Conservation (phyloP, 805 yeast species). For the Suhomyces pyralidae region DNA sequence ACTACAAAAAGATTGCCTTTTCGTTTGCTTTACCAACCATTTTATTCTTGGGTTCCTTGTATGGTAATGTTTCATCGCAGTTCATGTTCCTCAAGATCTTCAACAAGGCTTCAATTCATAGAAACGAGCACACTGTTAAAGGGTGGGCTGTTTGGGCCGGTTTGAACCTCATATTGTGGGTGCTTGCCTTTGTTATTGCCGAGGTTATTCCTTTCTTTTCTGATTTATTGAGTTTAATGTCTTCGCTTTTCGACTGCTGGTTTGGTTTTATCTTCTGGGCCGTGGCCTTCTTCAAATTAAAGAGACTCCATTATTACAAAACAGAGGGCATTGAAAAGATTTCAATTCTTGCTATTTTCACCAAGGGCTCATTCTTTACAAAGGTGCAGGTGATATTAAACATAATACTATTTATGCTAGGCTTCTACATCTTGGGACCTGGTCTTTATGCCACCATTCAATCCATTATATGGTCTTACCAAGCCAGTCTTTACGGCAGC, state of each 20-base stretch:
- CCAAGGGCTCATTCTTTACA: conserved; percentile 22
- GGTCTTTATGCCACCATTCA: conserved; percentile 56
- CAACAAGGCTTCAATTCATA: conserved; percentile 39
- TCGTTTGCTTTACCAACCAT: conserved; percentile 62
- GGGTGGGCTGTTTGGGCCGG: conserved; percentile 57
- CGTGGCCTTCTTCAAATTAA: conserved; percentile 50
- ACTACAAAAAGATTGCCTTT: conserved; percentile 52
- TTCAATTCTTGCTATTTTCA: conserved; percentile 24
- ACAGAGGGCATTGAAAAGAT: conserved; percentile 17
- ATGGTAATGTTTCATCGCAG: conserved; percentile 53
- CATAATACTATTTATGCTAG: conserved; percentile 41
- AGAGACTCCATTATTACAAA: conserved; percentile 21
- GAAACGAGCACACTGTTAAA: conserved; percentile 43
- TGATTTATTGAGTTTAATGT: conserved; percentile 55
- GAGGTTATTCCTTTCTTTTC: conserved; percentile 65
- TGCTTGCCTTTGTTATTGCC: conserved; percentile 54
- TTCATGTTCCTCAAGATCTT: conserved; percentile 50
- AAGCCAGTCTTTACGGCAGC: conserved; percentile 46
- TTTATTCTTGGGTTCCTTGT: conserved; percentile 53
- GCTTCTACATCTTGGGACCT: conserved; percentile 57
- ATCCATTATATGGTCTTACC: conserved; percentile 51
- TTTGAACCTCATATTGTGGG: conserved; percentile 45
- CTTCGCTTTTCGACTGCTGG: conserved; percentile 63
- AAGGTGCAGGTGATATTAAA: conserved; percentile 38
- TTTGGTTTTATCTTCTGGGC: conserved; percentile 66